Base-by-base conservation (phyloP, 2,329 filamentous ascomycete species). In the Colletotrichum chrysophilum region DNA sequence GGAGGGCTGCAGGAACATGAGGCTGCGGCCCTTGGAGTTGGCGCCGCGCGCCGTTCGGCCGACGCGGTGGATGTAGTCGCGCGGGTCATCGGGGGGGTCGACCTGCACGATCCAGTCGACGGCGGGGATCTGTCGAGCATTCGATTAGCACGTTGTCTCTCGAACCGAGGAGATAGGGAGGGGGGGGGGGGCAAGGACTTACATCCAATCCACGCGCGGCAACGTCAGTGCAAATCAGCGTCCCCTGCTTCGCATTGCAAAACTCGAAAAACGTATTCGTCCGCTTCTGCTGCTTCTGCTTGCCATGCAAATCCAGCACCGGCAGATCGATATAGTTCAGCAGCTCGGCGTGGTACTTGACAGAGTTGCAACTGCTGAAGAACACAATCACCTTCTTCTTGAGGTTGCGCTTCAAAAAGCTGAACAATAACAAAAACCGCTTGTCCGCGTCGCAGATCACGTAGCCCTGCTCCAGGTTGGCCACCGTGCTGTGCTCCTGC, bases 231-330 rank as follows among this genome's bases (percentile, higher is more conserved):
- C 96, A 98, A 79, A 99, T 97, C 70, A 99, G 86, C 1, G 95
- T 98, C 28, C 96, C 97, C 78, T 94, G 92, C 78, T 93, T 93
- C 21, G 96, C 89, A 77, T 91, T 91, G 84, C 88, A 89, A 84
- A 99, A 99, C 84, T 98, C 96, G 85, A 98, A 99, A 85, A 99
- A 99, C 1, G 96, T 98, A 83, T 97, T 98, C 28, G 97, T 99
- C n/a, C 97, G 94, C 85, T 98, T 98, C 86, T 98, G 96, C 86
- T 99, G 97, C 87, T 99, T 99, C 86, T 98, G 95, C 87, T 99
- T 98, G 79, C 96, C 97, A 84, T 97, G 95, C 9, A 98, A 89
- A 79, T 95, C 94, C 58, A 98, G 90, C 4, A 97, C 95, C 7
- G 94, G 96, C 55, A 98, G 90, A 84, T 98, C 97, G 81, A 98